Evolutionary conservation across 2,329 filamentous ascomycete species (phyloP).

Genomic region (Aureobasidium sp.): DNA sequence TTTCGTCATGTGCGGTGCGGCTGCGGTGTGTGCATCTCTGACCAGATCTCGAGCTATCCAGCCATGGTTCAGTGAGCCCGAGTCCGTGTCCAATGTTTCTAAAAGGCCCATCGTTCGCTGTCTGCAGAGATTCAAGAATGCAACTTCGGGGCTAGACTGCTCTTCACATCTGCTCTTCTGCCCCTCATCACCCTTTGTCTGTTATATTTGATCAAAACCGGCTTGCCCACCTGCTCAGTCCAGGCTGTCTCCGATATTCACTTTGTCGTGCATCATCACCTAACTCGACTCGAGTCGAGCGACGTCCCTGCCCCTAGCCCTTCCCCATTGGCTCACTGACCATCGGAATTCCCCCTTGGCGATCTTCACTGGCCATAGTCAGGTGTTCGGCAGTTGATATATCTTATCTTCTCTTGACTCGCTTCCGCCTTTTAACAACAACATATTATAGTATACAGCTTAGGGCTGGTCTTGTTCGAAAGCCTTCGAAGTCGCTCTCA

Average conservation of each 20-base stretch:
- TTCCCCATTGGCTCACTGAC: conserved; percentile 3
- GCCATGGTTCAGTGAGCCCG: conserved; percentile 9
- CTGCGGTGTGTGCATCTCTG: conserved; percentile 12
- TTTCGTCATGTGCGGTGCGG: conserved; percentile 15
- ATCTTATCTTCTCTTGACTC: conserved; percentile 1
- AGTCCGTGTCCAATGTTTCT: conserved; percentile 14
- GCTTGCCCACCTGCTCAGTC: neutral
- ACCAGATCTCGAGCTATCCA: conserved; percentile 12
- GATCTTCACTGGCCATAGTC: conserved; percentile 9
- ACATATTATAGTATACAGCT: neutral
- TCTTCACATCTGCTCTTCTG: neutral
- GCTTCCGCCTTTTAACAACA: neutral
- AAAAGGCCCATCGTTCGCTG: conserved; percentile 13
- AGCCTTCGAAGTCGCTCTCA: neutral
- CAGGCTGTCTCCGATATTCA: conserved; percentile 4
- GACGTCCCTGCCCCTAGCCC: neutral
- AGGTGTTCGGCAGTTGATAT: conserved; percentile 6
- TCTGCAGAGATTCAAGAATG: conserved; percentile 7
- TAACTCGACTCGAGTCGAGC: conserved; percentile 11
- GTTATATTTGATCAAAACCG: neutral
- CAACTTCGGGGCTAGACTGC: conserved; percentile 6
- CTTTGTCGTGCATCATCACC: conserved; percentile 6
- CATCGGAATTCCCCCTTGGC: conserved; percentile 5
- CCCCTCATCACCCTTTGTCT: neutral
- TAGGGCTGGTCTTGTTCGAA: neutral